Evolutionary conservation across 1,139 yeast genomes (phyloP).

Genomic region (Blastobotrys arbuscula): DNA sequence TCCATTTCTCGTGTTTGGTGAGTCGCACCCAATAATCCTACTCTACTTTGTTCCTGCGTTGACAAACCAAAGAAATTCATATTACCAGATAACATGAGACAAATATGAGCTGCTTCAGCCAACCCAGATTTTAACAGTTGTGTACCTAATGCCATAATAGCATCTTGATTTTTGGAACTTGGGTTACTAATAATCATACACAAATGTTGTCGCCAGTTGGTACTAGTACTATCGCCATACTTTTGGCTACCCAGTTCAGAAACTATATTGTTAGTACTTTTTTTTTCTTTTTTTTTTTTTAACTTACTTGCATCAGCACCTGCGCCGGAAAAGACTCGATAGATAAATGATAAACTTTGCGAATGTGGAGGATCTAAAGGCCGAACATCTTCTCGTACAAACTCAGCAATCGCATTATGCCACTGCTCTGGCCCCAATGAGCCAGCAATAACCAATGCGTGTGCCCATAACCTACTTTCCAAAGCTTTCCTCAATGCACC

Average conservation of each 20-base stretch:
- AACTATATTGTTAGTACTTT: constrained; percentile 19
- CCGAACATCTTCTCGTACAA: constrained; percentile 42
- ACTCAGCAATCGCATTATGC: constrained; percentile 50
- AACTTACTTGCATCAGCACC: constrained; percentile 41
- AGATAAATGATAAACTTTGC: constrained; percentile 55
- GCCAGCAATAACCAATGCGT: constrained; percentile 67
- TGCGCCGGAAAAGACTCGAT: constrained; percentile 64
- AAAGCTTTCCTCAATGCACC: constrained; percentile 62
- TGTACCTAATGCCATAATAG: constrained; percentile 33
- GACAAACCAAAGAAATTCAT: constrained; percentile 25
- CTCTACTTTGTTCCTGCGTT: constrained; percentile 15
- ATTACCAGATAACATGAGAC: constrained; percentile 44
- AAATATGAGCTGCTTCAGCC: constrained; percentile 33
- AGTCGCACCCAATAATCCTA: constrained; percentile 29
- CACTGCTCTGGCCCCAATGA: constrained; percentile 59
- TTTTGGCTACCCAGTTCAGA: constrained; percentile 6
- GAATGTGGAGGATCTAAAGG: constrained; percentile 32
- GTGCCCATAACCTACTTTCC: constrained; percentile 66
- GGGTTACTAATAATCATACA: constrained; percentile 32
- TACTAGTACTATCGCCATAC: constrained; percentile 17
- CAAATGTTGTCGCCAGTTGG: constrained; percentile 33
- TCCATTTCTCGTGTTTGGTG: constrained; percentile 35
- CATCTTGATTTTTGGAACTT: constrained; percentile 30
- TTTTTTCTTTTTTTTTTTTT: neutral
- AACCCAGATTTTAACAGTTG: constrained; percentile 28